Percentiles rank a stretch among this genome's conserved stretches.
Evolutionary conservation across 164 flowering plant genomes (phyloP).

Genomic region (Kingdonia uniflora): DNA sequence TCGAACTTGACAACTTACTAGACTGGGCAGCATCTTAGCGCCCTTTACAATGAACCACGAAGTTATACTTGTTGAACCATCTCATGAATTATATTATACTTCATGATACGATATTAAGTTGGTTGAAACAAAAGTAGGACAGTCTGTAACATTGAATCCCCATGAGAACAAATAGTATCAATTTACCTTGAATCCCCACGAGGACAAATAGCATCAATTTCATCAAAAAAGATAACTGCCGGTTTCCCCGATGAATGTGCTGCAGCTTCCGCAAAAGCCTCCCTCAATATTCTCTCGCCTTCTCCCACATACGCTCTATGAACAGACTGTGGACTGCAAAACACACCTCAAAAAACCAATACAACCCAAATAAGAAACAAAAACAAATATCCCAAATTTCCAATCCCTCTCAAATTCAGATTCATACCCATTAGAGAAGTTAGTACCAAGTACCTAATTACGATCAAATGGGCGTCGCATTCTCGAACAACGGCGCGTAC

Average conservation of each 20-base stretch:
- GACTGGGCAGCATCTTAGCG: too few species aligned
- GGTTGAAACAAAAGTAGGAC: too few species aligned
- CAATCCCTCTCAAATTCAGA: background rate
- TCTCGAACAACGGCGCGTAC: constrained; percentile 91
- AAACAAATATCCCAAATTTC: background rate
- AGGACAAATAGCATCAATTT: constrained; percentile 90
- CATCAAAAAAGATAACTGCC: constrained; percentile 83
- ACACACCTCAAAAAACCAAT: constrained; percentile 1
- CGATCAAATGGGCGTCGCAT: constrained; percentile 69
- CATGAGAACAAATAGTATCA: too few species aligned
- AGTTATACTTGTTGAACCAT: too few species aligned
- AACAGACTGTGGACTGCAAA: constrained; percentile 76
- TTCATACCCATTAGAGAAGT: background rate
- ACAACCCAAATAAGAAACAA: background rate
- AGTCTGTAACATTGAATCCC: too few species aligned
- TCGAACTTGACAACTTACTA: too few species aligned
- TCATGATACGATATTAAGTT: too few species aligned
- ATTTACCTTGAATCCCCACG: constrained; percentile 74
- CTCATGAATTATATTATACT: too few species aligned
- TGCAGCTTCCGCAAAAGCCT: constrained; percentile 79
- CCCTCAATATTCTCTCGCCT: constrained; percentile 74
- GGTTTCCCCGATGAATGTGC: constrained; percentile 49
- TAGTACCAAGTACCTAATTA: constrained; percentile 42
- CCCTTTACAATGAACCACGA: too few species aligned
- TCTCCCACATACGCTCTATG: constrained; percentile 89